Evolutionary conservation across 208 protist genomes (phyloP).

Genomic region (Porcisia deanei): DNA sequence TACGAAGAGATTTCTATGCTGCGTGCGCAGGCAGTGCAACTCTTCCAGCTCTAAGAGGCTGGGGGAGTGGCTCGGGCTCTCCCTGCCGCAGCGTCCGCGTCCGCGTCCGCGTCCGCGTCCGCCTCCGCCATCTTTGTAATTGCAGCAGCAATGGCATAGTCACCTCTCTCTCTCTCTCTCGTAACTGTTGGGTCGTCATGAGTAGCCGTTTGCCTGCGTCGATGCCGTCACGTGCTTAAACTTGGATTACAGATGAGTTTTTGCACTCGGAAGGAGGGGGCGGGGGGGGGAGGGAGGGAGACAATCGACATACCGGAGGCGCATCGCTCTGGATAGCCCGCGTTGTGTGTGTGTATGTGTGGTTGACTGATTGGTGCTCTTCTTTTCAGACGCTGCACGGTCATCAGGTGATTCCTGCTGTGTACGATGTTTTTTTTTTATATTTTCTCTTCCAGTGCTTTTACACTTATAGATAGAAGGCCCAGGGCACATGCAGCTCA

Average conservation of each 20-base stretch:
- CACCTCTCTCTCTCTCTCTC: neutral
- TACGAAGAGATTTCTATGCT: conserved; percentile 16
- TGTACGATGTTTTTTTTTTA: no score
- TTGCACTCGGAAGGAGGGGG: neutral
- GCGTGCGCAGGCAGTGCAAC: conserved; percentile 22
- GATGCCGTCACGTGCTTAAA: neutral
- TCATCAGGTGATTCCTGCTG: no score
- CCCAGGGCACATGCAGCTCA: no score
- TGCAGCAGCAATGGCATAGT: conserved; percentile 1
- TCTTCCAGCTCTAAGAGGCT: conserved; percentile 8
- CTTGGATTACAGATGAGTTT: neutral
- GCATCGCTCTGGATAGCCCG: no score
- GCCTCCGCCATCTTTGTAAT: neutral
- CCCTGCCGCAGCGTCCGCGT: conserved; percentile 1
- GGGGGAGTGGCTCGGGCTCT: neutral
- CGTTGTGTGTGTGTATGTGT: no score
- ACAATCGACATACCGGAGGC: no score
- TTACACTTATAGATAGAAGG: neutral
- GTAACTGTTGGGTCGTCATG: neutral
- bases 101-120: neutral
- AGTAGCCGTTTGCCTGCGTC: neutral
- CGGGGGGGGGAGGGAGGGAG: neutral
- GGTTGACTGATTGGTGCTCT: no score
- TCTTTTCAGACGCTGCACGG: no score
- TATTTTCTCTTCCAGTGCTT: neutral